Evolutionary conservation across 441 rosid genomes (phyloP), one percentile per base, ranked within the genome.

Genomic region (Erodium moschatum): DNA sequence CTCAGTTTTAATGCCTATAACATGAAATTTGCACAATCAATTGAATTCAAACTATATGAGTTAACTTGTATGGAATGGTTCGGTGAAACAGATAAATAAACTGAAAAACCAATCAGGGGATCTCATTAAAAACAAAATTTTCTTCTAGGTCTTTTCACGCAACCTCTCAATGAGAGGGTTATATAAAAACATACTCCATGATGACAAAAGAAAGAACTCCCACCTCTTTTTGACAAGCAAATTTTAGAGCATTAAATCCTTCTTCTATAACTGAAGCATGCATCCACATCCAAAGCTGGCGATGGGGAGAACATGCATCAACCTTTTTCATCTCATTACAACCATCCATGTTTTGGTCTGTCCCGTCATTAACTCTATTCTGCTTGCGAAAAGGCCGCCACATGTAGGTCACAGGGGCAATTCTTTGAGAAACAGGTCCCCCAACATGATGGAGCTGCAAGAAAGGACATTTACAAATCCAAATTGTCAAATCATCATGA

Each of bases 241-340:
- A 74, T 74, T 84, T 84, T 64, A 92, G 77, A 72, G 91, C 81
- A 76, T 72, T 79, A 80, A 67, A 85, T 81, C 90, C 98, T 81
- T 89, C 95, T 67, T 21, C 71, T 77, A 85, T 85, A 69, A 94
- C 90, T 31, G 89, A 86, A 73, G 90, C 89, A 87, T 90, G 98
- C 67, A 87, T 81, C 97, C 92, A 92, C 67, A 90, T 70, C 94
- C 94, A 89, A 67, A 86, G 77, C 75, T 79, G 85, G 63, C 86
- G 80, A 72, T 58, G 40, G 16, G 74, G 72, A 72, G 75, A 72
- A 80, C 42, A 21, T 33, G 64, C 40, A 58, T 65, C 82, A n/a
- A 58, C 64, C 61, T 65, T 50, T 40, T 58, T 70, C 69, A 72
- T 58, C 19, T 38, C 72, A 64, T 72, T 75, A 71, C 64, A 52